A percentile compares a stretch with the other conserved stretches of the same genome.
These are phyloP conservation scores for Calycina marina DNA, from an alignment of 2,329 filamentous ascomycete genomes.

Conservation along the genomic window DNA sequence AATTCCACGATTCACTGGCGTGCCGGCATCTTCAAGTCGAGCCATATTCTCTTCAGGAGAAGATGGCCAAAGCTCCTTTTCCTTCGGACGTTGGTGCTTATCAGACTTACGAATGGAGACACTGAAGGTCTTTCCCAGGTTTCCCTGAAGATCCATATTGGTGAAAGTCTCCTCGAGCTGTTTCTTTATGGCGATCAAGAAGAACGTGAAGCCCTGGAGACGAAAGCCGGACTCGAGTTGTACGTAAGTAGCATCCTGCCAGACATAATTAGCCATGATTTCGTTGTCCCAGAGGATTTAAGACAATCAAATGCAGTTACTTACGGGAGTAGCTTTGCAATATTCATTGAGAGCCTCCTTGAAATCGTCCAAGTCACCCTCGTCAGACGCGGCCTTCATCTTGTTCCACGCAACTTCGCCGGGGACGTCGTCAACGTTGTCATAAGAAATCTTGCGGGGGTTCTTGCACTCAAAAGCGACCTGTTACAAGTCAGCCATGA, in stretches of 20 bases:
- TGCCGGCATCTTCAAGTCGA: conserved; percentile 52
- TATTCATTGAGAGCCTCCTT: conserved; percentile 47
- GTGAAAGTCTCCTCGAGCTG: conserved; percentile 41
- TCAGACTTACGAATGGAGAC: conserved; percentile 46
- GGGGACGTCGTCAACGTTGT: conserved; percentile 31
- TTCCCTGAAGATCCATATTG: conserved; percentile 60
- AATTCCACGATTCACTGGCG: conserved; percentile 42
- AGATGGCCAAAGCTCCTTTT: conserved; percentile 45
- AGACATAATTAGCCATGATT: no score
- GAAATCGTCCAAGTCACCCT: conserved; percentile 46
- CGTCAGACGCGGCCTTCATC: conserved; percentile 35
- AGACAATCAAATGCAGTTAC: no score
- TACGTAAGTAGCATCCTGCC: conserved; percentile 38
- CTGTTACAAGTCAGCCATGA: no score
- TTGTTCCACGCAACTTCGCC: conserved; percentile 44
- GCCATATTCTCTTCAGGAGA: conserved; percentile 42
- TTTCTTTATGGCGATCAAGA: conserved; percentile 48
- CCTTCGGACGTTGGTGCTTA: conserved; percentile 41
- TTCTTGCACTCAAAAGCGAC: conserved; percentile 45
- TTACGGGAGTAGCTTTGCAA: conserved; percentile 45
- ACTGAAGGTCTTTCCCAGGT: conserved; percentile 48
- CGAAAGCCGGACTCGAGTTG: conserved; percentile 49
- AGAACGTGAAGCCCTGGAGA: conserved; percentile 35
- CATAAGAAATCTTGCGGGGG: conserved; percentile 42
- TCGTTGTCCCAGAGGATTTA: no score